Percentiles rank a stretch among this genome's conserved stretches.
Evolutionary conservation across 768 basidiomycete species (phyloP).

Genomic region (Collybiopsis luxurians): DNA sequence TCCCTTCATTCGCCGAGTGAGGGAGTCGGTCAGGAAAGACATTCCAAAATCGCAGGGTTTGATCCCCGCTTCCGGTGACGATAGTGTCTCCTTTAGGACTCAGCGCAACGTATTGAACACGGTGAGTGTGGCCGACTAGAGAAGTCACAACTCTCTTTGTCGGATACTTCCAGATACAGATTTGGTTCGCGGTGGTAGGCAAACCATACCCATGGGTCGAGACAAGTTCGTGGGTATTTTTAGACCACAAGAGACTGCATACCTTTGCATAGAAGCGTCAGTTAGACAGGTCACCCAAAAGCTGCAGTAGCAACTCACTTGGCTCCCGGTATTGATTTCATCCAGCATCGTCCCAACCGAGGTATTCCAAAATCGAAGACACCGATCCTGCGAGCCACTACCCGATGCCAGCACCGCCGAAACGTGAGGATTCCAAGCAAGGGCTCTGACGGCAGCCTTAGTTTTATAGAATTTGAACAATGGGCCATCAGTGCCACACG

Average conservation of each 20-base stretch:
- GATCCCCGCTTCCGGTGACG: slow-evolving; percentile 77
- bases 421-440: slow-evolving; percentile 78
- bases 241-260: slow-evolving; percentile 75
- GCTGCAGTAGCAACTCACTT: slow-evolving; percentile 40
- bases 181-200: slow-evolving; percentile 69
- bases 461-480: slow-evolving; percentile 75
- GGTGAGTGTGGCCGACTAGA: slow-evolving; percentile 67
- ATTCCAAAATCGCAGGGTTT: slow-evolving; percentile 79
- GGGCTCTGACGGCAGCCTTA: slow-evolving; percentile 74
- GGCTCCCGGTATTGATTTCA: slow-evolving; percentile 72
- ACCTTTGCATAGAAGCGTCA: slow-evolving; percentile 37
- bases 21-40: slow-evolving; percentile 50
- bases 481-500: slow-evolving; percentile 32
- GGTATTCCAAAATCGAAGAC: slow-evolving; percentile 78
- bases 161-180: slow-evolving; percentile 71
- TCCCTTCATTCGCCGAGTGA: slow-evolving; percentile 15
- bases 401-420: slow-evolving; percentile 71
- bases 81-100: slow-evolving; percentile 75
- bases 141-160: slow-evolving; percentile 71
- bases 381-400: slow-evolving; percentile 80
- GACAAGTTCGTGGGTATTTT: slow-evolving; percentile 72
- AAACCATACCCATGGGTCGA: slow-evolving; percentile 78
- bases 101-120: slow-evolving; percentile 74
- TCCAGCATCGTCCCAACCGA: slow-evolving; percentile 58
- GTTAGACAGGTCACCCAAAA: neutral